A percentile compares a stretch with the other conserved stretches of the same genome.
Evolutionary conservation across 441 rosid genomes (phyloP).

Genomic region (Pelargonium citronellum): DNA sequence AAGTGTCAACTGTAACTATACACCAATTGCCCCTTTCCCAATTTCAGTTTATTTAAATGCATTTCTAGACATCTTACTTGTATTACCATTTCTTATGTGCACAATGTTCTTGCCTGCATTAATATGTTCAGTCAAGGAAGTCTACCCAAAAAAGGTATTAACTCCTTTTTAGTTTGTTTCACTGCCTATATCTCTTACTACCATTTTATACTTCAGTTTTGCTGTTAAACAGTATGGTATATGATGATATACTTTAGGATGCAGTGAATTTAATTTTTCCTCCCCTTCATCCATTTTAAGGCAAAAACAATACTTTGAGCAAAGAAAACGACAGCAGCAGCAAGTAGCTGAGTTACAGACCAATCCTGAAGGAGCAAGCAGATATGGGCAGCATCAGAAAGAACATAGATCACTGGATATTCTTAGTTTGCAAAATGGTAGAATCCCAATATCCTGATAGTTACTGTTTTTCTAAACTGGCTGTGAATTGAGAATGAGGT

Average conservation of each 20-base stretch:
- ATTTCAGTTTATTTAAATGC: background rate
- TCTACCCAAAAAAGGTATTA: conserved; percentile 50
- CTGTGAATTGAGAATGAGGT: background rate
- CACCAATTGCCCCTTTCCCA: background rate
- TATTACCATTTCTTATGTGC: conserved; percentile 17
- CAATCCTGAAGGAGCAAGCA: conserved; percentile 27
- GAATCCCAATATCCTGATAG: background rate
- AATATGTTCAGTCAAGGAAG: conserved; percentile 45
- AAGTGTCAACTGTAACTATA: conserved; percentile 58
- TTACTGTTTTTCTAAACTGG: background rate
- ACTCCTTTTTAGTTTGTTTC: background rate
- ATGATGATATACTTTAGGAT: background rate
- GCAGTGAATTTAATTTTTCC: background rate
- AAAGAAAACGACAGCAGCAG: conserved; percentile 55
- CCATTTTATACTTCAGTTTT: background rate
- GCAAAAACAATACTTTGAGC: conserved; percentile 86
- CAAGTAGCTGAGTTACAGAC: conserved; percentile 32
- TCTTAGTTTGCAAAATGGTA: conserved; percentile 43
- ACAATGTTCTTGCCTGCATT: background rate
- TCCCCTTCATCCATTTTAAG: conserved; percentile 28
- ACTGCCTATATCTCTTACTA: background rate
- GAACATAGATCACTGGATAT: conserved; percentile 69
- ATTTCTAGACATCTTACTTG: conserved; percentile 14
- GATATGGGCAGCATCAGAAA: conserved; percentile 21
- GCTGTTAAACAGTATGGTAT: background rate